phyloP scores from a whole-genome alignment of 2,329 filamentous ascomycete genomes.

The Cladorrhinum sp. region DNA sequence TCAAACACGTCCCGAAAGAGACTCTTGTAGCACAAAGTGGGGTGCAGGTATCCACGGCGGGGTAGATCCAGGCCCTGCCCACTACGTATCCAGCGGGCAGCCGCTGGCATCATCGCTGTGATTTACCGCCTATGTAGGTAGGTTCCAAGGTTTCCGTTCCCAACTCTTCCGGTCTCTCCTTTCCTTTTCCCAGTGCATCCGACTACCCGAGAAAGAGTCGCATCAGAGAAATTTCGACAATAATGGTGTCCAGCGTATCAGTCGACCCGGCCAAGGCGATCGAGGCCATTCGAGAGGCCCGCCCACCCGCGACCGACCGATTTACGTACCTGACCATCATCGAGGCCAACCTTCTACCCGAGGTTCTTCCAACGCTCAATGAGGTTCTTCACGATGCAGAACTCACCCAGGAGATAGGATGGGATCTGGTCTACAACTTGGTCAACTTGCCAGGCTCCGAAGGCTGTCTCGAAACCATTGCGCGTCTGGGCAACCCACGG shows the following conservation, averaged over 20 bases:
- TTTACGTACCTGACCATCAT: constrained; percentile 77
- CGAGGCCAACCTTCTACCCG: constrained; percentile 66
- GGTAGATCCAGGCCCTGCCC: background rate
- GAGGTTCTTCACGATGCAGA: constrained; percentile 57
- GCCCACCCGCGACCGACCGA: constrained; percentile 57
- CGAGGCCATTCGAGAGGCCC: constrained; percentile 46
- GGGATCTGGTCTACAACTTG: constrained; percentile 77
- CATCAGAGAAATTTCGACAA: background rate
- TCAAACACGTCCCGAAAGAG: background rate
- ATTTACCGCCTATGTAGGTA: background rate
- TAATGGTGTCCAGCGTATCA: constrained; percentile 20
- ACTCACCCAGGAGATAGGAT: constrained; percentile 74
- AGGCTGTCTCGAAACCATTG: constrained; percentile 69
- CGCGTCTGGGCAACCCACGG: constrained; percentile 72
- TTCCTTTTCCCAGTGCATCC: background rate
- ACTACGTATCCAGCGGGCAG: background rate
- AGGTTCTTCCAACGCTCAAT: constrained; percentile 65
- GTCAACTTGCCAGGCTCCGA: constrained; percentile 66
- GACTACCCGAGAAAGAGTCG: background rate
- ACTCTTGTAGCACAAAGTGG: background rate
- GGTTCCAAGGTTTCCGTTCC: background rate
- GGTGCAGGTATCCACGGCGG: background rate
- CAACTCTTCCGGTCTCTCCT: background rate
- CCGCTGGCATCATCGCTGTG: background rate
- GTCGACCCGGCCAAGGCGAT: constrained; percentile 39